These are phyloP conservation scores for Candida ficus DNA, from an alignment of 805 yeast genomes.

Conservation along the genomic window DNA sequence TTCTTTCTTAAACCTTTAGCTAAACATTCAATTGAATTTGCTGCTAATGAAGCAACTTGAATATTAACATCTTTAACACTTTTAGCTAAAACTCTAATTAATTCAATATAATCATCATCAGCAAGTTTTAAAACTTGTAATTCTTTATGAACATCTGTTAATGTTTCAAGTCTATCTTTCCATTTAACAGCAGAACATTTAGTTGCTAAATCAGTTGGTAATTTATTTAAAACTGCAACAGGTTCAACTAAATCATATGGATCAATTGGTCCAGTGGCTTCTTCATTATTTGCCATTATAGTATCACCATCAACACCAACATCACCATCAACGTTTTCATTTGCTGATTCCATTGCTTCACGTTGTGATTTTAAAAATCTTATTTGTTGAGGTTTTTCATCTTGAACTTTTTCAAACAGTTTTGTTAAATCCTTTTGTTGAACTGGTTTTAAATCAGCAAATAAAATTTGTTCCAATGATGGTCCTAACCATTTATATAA, in stretches of 20 bases:
- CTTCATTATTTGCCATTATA: slow-evolving; percentile 25
- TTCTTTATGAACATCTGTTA: slow-evolving; percentile 53
- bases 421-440: slow-evolving; percentile 81
- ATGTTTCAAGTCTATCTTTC: slow-evolving; percentile 87
- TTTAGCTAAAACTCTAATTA: slow-evolving; percentile 61
- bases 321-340: slow-evolving; percentile 9
- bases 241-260: slow-evolving; percentile 71
- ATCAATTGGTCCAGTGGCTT: slow-evolving; percentile 35
- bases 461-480: slow-evolving; percentile 48
- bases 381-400: slow-evolving; percentile 42
- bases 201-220: slow-evolving; percentile 58
- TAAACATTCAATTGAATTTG: slow-evolving; percentile 55
- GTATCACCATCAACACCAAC: slow-evolving; percentile 19
- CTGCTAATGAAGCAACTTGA: slow-evolving; percentile 77
- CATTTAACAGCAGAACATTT: slow-evolving; percentile 64
- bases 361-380: slow-evolving; percentile 53
- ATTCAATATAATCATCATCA: slow-evolving; percentile 59
- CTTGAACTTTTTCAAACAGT: slow-evolving; percentile 52
- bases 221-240: slow-evolving; percentile 54
- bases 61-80: slow-evolving; percentile 85
- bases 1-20: slow-evolving; percentile 59
- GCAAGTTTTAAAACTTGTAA: slow-evolving; percentile 50
- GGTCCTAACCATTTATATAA: slow-evolving; percentile 70
- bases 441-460: slow-evolving; percentile 78
- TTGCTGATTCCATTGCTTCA: slow-evolving; percentile 29